phyloP scores from a whole-genome alignment of 2,329 filamentous ascomycete genomes.

The Phyllosticta paracitricarpa region DNA sequence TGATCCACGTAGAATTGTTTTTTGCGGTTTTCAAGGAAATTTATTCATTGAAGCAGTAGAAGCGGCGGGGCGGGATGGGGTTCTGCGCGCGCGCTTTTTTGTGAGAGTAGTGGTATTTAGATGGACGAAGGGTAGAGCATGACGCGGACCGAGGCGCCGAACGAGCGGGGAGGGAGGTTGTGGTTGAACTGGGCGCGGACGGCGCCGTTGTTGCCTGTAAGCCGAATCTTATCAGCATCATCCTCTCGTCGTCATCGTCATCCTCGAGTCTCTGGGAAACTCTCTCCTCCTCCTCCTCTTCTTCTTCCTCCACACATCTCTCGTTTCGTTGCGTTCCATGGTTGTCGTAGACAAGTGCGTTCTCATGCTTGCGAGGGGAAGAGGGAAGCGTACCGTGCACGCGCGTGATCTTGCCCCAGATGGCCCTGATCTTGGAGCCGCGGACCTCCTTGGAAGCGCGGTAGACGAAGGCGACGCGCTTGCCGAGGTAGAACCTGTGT shows the following conservation, averaged over 20 bases:
- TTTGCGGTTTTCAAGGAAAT: neutral
- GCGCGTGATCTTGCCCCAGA: constrained; percentile 97
- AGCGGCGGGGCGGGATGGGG: neutral
- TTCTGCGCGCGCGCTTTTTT: neutral
- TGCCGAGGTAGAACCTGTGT: constrained; percentile 82
- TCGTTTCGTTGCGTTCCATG: neutral
- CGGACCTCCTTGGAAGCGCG: constrained; percentile 88
- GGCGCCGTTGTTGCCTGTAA: constrained; percentile 85
- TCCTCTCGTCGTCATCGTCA: neutral
- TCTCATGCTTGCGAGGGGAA: constrained; percentile 2
- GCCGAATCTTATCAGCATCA: neutral
- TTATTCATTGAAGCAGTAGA: neutral
- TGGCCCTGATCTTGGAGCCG: constrained; percentile 95
- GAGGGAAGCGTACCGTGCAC: constrained; percentile 63
- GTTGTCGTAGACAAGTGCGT: neutral
- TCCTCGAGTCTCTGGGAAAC: neutral
- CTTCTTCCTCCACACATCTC: neutral
- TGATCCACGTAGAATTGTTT: neutral
- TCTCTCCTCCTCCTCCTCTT: neutral
- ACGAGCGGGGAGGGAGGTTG: constrained; percentile 88
- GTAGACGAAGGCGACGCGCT: constrained; percentile 99
- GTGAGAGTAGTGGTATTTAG: constrained; percentile 44
- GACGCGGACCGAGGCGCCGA: constrained; percentile 68
- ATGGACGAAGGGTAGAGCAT: constrained; percentile 98
- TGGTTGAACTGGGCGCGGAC: constrained; percentile 94